Conservation (phyloP, 768 basidiomycete species). For the Xanthoconium stramineum region DNA sequence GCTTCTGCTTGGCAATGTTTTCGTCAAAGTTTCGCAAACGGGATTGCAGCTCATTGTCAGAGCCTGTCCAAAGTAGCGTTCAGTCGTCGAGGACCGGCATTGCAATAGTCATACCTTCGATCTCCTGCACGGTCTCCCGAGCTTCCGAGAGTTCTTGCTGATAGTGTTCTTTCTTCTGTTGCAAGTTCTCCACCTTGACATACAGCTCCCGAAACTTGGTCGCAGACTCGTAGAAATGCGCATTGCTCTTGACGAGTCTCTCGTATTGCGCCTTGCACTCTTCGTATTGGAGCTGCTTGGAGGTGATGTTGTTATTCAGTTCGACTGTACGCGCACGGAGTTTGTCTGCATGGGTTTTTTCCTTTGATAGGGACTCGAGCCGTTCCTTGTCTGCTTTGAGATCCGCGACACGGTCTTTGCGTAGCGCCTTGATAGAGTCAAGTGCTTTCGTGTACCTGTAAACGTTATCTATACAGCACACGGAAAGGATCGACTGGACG, state of each 20-base stretch:
- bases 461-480: background rate
- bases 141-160: constrained; percentile 61
- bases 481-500: constrained; percentile 7
- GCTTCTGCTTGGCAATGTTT: constrained; percentile 49
- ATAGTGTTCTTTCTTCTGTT: constrained; percentile 58
- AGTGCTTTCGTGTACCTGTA: constrained; percentile 93
- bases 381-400: constrained; percentile 92
- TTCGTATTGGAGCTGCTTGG: constrained; percentile 74
- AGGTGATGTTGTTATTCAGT: constrained; percentile 55
- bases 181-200: constrained; percentile 60
- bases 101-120: constrained; percentile 44
- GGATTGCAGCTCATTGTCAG: constrained; percentile 65
- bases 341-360: constrained; percentile 87
- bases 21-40: constrained; percentile 59
- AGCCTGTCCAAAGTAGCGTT: constrained; percentile 41
- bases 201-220: constrained; percentile 86
- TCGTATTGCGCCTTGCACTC: constrained; percentile 66
- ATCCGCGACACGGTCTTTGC: constrained; percentile 88
- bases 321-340: constrained; percentile 65
- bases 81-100: background rate
- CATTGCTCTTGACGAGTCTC: constrained; percentile 61
- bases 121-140: constrained; percentile 61
- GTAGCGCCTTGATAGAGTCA: constrained; percentile 82
- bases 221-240: constrained; percentile 77
- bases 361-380: constrained; percentile 68